Base-by-base conservation (phyloP, 2,329 filamentous ascomycete genomes). In the Nectriaceae sp. region DNA sequence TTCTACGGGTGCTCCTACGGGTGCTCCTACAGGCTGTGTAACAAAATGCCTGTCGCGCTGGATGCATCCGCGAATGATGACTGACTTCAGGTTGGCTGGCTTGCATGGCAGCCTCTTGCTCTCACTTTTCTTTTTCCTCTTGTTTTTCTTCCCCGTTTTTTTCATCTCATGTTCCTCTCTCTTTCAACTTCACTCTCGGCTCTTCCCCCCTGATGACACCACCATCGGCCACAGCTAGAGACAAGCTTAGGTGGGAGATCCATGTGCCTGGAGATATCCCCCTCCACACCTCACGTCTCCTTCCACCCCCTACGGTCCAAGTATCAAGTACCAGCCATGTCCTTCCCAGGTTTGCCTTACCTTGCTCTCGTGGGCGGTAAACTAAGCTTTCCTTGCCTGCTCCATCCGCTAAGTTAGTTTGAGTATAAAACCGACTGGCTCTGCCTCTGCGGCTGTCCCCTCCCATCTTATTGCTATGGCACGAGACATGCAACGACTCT, bases 401-500 rank as follows among this genome's bases (percentile, higher is more conserved):
- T 59, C 55, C 50, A 49, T 55, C 49, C 51, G 50, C 47, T 54
- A 61, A 36, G 43, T 49, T 55, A 49, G 56, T 55, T 56, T 47
- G 55, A 61, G 61, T 70, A 70, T 70, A 70, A 72, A 73, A 62
- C 55, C 66, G 68, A 70, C 62, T 66, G 60, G 64, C 66, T 64
- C 65, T 67, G 66, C 66, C 65, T 67, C 64, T 63, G 60, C 54
- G 43, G 42, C 42, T 42, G 47, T 44, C 65, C 66, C 29, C 49
- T 56, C 65, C 64, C 61, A 59, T 66, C 60, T 54, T 60, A 60
- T 50, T 67, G 59, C 58, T 59, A 72, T 72, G 71, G 70, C 69
- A 72, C 70, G 68, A 73, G 68, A 69, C 65, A 67, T 59, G 65
- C 70, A 69, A 64, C 66, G 59, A 65, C 63, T 60, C 60, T 70